Conservation (phyloP, 2,329 filamentous ascomycete species). For the Fusarium cyanostomum region DNA sequence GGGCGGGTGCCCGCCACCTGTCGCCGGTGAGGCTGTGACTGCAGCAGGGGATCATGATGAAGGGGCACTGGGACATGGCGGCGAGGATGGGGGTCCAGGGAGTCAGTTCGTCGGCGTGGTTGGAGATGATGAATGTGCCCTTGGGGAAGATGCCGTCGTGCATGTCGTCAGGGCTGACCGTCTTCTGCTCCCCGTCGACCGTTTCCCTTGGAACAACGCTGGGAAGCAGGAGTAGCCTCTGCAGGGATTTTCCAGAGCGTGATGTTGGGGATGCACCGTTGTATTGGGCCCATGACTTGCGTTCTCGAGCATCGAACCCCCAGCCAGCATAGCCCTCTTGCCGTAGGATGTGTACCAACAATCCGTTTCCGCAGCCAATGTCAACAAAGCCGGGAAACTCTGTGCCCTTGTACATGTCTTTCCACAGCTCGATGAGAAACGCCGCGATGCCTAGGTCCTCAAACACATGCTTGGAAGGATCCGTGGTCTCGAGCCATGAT, state of each 20-base stretch:
- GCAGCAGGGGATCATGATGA: conserved; percentile 95
- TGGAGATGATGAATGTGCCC: conserved; percentile 92
- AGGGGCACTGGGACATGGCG: conserved; percentile 77
- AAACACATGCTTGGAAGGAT: conserved; percentile 92
- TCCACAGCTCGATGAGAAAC: conserved; percentile 93
- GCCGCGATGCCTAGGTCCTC: conserved; percentile 92
- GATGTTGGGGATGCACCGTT: conserved; percentile 45
- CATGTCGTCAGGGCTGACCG: conserved; percentile 37
- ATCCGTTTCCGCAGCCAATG: conserved; percentile 93
- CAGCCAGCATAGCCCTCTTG: conserved; percentile 84
- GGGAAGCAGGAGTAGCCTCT: conserved; percentile 61
- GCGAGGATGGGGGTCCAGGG: conserved; percentile 94
- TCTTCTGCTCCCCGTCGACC: conserved; percentile 21
- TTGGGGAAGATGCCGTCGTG: conserved; percentile 73
- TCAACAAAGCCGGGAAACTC: conserved; percentile 91
- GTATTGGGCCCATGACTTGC: conserved; percentile 87
- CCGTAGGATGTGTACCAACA: conserved; percentile 84
- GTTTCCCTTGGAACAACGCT: conserved; percentile 47
- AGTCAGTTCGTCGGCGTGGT: conserved; percentile 96
- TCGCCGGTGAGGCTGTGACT: conserved; percentile 85
- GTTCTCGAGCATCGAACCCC: conserved; percentile 88
- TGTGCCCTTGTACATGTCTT: conserved; percentile 73
- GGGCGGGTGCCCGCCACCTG: conserved; percentile 72
- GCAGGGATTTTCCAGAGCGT: conserved; percentile 50
- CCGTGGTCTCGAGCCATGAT: conserved; percentile 87